Evolutionary conservation across 495 filamentous ascomycete genomes (phyloP).

Genomic region (Aspergillus nanangensis): DNA sequence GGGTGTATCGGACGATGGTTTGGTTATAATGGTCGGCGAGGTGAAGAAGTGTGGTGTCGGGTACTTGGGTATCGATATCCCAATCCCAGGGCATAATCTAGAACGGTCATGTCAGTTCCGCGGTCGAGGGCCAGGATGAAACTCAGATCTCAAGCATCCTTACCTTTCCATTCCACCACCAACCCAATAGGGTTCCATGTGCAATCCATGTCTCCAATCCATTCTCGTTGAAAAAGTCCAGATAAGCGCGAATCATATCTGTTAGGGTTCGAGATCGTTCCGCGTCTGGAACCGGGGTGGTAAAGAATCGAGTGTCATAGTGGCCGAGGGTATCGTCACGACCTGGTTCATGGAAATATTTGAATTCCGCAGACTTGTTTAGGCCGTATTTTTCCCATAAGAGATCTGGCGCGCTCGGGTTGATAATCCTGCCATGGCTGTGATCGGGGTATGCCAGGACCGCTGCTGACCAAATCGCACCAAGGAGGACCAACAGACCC

Average conservation of each 20-base stretch:
- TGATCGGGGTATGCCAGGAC: constrained; percentile 9
- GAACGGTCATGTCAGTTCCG: not conserved
- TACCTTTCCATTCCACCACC: constrained; percentile 86
- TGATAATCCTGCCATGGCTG: constrained; percentile 7
- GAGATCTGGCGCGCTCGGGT: constrained; percentile 12
- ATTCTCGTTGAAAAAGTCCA: constrained; percentile 58
- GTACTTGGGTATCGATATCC: constrained; percentile 83
- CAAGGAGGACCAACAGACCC: constrained; percentile 12
- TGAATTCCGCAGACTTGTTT: constrained; percentile 33
- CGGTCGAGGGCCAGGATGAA: not conserved
- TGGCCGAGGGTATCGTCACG: constrained; percentile 53
- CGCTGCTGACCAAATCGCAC: constrained; percentile 20
- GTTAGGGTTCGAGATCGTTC: constrained; percentile 59
- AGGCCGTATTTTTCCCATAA: constrained; percentile 28
- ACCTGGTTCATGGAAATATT: constrained; percentile 58
- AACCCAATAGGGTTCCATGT: constrained; percentile 81
- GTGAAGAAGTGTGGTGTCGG: constrained; percentile 53
- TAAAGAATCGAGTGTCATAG: constrained; percentile 71
- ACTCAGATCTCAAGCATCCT: not conserved
- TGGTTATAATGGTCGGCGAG: constrained; percentile 62
- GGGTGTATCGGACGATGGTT: constrained; percentile 56
- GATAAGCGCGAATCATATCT: constrained; percentile 69
- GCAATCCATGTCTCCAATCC: constrained; percentile 81
- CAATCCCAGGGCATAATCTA: constrained; percentile 81
- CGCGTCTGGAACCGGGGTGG: constrained; percentile 53